Percentiles rank a stretch among this genome's conserved stretches.
phyloP scores from a whole-genome alignment of 768 basidiomycete species.

The Clitopilus passeckerianus region DNA sequence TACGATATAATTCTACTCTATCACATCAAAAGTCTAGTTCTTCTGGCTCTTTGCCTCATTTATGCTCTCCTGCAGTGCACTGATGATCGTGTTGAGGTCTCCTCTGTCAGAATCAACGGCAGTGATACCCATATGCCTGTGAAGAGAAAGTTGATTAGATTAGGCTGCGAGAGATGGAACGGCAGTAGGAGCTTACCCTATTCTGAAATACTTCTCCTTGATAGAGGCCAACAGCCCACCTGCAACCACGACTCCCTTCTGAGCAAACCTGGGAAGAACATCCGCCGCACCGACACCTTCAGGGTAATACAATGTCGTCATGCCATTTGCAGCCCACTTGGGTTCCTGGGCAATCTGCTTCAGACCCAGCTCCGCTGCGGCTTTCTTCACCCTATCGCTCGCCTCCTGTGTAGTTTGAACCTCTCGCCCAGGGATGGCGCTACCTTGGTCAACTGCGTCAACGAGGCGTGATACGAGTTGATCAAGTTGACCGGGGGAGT shows the following conservation, averaged over 20 bases:
- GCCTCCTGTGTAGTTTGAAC: slow-evolving; percentile 69
- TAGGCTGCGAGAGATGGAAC: slow-evolving; percentile 14
- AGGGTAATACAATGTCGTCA: slow-evolving; percentile 91
- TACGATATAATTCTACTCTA: no score
- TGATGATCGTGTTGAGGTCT: slow-evolving; percentile 72
- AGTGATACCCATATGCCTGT: slow-evolving; percentile 87
- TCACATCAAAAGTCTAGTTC: slow-evolving; percentile 4
- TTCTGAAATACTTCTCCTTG: slow-evolving; percentile 49
- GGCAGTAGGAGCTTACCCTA: not conserved
- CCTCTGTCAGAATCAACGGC: slow-evolving; percentile 65
- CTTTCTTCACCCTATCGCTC: slow-evolving; percentile 63
- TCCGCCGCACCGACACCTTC: slow-evolving; percentile 74
- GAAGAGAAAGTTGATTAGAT: slow-evolving; percentile 3
- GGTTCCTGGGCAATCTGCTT: slow-evolving; percentile 62
- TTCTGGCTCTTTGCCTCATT: slow-evolving; percentile 31
- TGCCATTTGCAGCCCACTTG: slow-evolving; percentile 80
- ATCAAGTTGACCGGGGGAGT: slow-evolving; percentile 94
- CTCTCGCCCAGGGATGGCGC: slow-evolving; percentile 70
- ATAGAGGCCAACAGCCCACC: slow-evolving; percentile 82
- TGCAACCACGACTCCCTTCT: slow-evolving; percentile 76
- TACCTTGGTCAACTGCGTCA: slow-evolving; percentile 62
- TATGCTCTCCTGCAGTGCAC: slow-evolving; percentile 57
- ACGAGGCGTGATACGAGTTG: slow-evolving; percentile 83
- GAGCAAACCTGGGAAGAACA: slow-evolving; percentile 67
- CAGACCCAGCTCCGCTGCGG: slow-evolving; percentile 64